A percentile compares a stretch with the other conserved stretches of the same genome.
Conservation (phyloP, 2,329 filamentous ascomycete species). For the Balansia obtecta region DNA sequence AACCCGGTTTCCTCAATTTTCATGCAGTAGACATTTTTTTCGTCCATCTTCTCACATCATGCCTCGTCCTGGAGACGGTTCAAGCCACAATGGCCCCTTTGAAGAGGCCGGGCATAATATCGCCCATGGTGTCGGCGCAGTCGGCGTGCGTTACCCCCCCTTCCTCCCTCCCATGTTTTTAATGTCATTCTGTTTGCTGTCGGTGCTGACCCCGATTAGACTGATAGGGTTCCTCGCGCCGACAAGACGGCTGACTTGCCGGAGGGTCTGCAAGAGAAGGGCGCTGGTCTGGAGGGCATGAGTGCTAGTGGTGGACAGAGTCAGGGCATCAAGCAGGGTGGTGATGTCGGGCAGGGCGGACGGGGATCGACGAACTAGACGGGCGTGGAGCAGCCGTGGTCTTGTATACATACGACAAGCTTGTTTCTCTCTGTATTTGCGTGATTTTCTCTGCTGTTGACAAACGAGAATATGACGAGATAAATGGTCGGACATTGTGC, state of each 20-base stretch:
- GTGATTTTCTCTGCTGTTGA: too few species aligned
- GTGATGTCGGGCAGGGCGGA: conserved; percentile 28
- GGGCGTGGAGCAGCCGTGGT: neutral
- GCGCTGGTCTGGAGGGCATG: conserved; percentile 25
- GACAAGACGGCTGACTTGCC: conserved; percentile 38
- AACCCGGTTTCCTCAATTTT: too few species aligned
- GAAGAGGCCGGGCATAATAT: conserved; percentile 28
- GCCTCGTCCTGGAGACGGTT: conserved; percentile 38
- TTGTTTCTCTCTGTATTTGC: neutral
- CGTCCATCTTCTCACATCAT: conserved; percentile 19
- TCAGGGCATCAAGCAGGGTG: conserved; percentile 28
- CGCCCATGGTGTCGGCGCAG: conserved; percentile 29
- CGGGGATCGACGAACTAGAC: conserved; percentile 9
- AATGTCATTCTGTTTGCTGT: neutral
- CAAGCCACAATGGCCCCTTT: conserved; percentile 32
- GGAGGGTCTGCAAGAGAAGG: conserved; percentile 29
- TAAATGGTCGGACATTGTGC: too few species aligned
- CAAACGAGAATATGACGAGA: too few species aligned
- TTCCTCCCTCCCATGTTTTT: too few species aligned
- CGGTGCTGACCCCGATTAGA: conserved; percentile 9
- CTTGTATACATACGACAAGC: neutral
- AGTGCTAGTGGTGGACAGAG: conserved; percentile 32
- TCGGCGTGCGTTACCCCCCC: conserved; percentile 19
- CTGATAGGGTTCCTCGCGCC: conserved; percentile 28
- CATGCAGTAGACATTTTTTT: too few species aligned